These are phyloP conservation scores for Tylopilus subfusipes DNA, from an alignment of 768 basidiomycete species.

Conservation along the genomic window DNA sequence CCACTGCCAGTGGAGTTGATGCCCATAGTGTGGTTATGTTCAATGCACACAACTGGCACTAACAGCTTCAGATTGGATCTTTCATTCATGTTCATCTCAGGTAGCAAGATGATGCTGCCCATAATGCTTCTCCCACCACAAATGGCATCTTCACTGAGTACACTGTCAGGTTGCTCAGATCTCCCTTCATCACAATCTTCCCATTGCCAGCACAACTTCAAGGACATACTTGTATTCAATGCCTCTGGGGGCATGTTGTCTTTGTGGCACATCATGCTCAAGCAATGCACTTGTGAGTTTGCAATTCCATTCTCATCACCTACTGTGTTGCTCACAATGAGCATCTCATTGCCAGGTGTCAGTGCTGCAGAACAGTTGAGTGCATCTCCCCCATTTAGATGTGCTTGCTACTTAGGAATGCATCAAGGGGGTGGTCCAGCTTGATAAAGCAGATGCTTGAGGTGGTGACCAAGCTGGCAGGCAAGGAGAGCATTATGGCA, in stretches of 20 bases:
- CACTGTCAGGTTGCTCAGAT: conserved; percentile 29
- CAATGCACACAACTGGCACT: conserved; percentile 26
- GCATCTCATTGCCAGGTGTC: conserved; percentile 58
- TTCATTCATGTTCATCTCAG: conserved; percentile 52
- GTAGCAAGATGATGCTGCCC: conserved; percentile 34
- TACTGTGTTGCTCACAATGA: conserved; percentile 42
- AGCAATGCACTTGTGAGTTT: conserved; percentile 29
- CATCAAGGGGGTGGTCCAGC: conserved; percentile 28
- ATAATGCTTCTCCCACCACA: conserved; percentile 35
- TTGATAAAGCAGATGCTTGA: conserved; percentile 36
- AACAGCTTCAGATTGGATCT: conserved; percentile 39
- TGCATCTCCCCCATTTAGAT: conserved; percentile 24
- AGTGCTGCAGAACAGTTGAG: conserved; percentile 41
- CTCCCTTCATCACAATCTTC: conserved; percentile 28
- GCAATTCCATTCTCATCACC: conserved; percentile 25
- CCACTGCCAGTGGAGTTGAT: conserved; percentile 50
- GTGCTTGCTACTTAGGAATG: conserved; percentile 27
- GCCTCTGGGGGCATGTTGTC: conserved; percentile 52
- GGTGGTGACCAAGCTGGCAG: conserved; percentile 34
- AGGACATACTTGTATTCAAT: conserved; percentile 70
- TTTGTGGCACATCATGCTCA: conserved; percentile 51
- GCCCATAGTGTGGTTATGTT: conserved; percentile 55
- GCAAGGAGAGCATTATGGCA: conserved; percentile 45
- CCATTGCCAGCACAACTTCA: conserved; percentile 45
- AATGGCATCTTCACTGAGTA: conserved; percentile 22